Evolutionary conservation across 805 yeast species (phyloP).

Genomic region (Candida piceae): DNA sequence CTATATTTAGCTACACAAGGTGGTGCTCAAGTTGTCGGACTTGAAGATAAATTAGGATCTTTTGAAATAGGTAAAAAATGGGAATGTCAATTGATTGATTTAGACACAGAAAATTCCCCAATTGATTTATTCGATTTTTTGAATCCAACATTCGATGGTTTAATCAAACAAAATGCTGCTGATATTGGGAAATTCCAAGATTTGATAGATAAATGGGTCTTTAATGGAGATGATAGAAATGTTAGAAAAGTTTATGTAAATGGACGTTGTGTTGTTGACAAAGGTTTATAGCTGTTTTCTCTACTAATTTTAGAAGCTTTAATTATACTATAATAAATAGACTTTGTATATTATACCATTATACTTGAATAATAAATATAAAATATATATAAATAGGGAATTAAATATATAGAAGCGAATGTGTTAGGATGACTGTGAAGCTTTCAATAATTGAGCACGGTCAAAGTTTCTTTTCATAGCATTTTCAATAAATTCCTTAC

Average conservation of each 20-base stretch:
- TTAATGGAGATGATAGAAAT: slow-evolving; percentile 91
- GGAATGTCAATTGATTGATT: slow-evolving; percentile 76
- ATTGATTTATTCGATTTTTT: slow-evolving; percentile 79
- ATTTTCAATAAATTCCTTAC: slow-evolving; percentile 28
- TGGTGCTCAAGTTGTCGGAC: slow-evolving; percentile 73
- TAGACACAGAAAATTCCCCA: slow-evolving; percentile 46
- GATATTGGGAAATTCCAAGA: slow-evolving; percentile 40
- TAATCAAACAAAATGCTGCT: slow-evolving; percentile 4
- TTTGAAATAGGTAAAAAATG: slow-evolving; percentile 75
- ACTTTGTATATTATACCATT: too few species aligned
- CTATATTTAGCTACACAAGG: slow-evolving; percentile 84
- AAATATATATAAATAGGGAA: too few species aligned
- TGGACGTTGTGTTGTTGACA: slow-evolving; percentile 55
- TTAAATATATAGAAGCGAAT: neutral
- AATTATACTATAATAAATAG: too few species aligned
- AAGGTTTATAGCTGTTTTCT: neutral
- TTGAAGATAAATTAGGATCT: slow-evolving; percentile 57
- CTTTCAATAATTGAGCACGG: slow-evolving; percentile 6
- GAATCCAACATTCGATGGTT: slow-evolving; percentile 33
- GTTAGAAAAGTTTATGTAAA: slow-evolving; percentile 78
- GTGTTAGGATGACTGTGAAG: neutral
- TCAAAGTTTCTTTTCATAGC: slow-evolving; percentile 31
- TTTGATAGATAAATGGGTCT: slow-evolving; percentile 82
- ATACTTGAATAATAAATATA: too few species aligned
- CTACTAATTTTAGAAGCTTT: too few species aligned